phyloP scores from a whole-genome alignment of 257 asterid genomes.

The Hygrophila difformis region DNA sequence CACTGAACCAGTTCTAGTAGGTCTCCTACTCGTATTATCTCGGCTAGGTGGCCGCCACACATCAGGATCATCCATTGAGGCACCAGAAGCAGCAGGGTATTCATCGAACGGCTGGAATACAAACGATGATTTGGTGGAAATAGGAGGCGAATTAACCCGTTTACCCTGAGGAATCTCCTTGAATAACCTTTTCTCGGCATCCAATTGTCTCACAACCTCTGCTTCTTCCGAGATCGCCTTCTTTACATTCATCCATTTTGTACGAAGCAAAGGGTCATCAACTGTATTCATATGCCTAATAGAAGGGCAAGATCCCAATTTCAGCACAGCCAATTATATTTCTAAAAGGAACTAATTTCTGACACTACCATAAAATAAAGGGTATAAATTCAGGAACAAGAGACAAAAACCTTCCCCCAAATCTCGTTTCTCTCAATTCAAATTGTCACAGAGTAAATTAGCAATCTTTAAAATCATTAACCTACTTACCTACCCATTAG shows the following conservation, averaged over 20 bases:
- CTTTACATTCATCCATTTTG: slow-evolving; percentile 93
- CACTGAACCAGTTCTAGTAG: slow-evolving; percentile 60
- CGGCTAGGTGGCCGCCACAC: slow-evolving; percentile 99
- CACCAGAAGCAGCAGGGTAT: slow-evolving; percentile 50
- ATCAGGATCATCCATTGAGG: slow-evolving; percentile 94
- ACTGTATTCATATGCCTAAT: slow-evolving; percentile 78
- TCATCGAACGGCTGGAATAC: not conserved
- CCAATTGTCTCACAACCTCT: slow-evolving; percentile 94
- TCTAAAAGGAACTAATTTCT: too few species aligned
- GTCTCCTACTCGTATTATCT: slow-evolving; percentile 60
- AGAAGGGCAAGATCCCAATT: too few species aligned
- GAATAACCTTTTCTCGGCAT: slow-evolving; percentile 81
- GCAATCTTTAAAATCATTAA: too few species aligned
- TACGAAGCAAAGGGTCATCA: slow-evolving; percentile 76
- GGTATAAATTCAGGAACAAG: too few species aligned
- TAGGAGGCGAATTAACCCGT: slow-evolving; percentile 85
- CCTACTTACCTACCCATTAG: not conserved
- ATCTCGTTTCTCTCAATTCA: too few species aligned
- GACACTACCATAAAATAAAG: too few species aligned
- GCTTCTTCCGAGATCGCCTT: slow-evolving; percentile 88
- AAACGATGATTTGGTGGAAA: slow-evolving; percentile 62
- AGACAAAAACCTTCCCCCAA: too few species aligned
- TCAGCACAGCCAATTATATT: too few species aligned
- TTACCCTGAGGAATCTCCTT: slow-evolving; percentile 72
- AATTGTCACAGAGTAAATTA: too few species aligned